These are phyloP conservation scores for Botrytis fabae DNA, from an alignment of 2,329 filamentous ascomycete genomes.

Conservation along the genomic window DNA sequence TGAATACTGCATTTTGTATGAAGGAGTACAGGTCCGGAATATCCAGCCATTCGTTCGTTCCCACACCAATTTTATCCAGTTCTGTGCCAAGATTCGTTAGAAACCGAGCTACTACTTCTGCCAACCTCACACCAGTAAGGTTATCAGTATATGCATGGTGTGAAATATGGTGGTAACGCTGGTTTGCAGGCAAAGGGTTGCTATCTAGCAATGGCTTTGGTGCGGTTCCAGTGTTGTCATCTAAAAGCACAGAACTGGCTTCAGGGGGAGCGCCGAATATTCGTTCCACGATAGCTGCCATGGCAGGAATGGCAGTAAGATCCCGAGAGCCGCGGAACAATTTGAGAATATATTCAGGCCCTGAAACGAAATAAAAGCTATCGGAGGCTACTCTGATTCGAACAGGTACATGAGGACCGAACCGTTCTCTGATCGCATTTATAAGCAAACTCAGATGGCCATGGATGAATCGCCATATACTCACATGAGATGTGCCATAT, in stretches of 20 bases:
- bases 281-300: constrained; percentile 18
- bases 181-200: constrained; percentile 24
- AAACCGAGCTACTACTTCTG: constrained; percentile 26
- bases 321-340: constrained; percentile 30
- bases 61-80: constrained; percentile 20
- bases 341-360: constrained; percentile 26
- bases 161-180: constrained; percentile 27
- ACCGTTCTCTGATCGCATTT: constrained; percentile 22
- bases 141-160: constrained; percentile 26
- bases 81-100: constrained; percentile 24
- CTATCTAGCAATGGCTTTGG: constrained; percentile 26
- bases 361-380: constrained; percentile 31
- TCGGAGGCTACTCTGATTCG: constrained; percentile 26
- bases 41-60: constrained; percentile 28
- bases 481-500: constrained; percentile 27
- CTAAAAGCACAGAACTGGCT: constrained; percentile 1
- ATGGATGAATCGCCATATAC: background rate
- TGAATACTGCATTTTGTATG: constrained; percentile 35
- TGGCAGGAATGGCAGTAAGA: constrained; percentile 24
- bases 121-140: constrained; percentile 26
- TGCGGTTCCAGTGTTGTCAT: constrained; percentile 29
- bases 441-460: background rate
- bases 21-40: constrained; percentile 37
- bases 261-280: constrained; percentile 29
- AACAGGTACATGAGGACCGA: constrained; percentile 28